Evolutionary conservation across 352 stramenopile genomes (phyloP).

Genomic region (Thalassiosira exigua): DNA sequence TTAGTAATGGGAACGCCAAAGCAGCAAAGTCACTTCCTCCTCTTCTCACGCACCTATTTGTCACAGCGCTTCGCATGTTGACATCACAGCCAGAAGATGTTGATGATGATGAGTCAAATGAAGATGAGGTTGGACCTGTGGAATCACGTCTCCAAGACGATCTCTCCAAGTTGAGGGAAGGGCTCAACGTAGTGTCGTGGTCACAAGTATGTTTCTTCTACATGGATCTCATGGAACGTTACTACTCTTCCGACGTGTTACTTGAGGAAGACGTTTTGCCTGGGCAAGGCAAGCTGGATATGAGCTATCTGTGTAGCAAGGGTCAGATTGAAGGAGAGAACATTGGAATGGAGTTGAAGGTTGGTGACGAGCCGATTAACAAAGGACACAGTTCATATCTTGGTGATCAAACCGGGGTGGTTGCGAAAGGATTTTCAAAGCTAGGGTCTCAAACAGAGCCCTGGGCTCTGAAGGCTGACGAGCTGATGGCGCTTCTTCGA

Average conservation of each 20-base stretch:
- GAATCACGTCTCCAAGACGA: conserved; percentile 54
- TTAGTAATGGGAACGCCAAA: conserved; percentile 74
- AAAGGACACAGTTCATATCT: conserved; percentile 64
- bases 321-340: conserved; percentile 29
- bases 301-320: conserved; percentile 51
- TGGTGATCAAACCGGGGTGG: conserved; percentile 40
- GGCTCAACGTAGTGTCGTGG: conserved; percentile 73
- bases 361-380: conserved; percentile 7
- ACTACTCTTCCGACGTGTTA: conserved; percentile 67
- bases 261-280: conserved; percentile 60
- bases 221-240: conserved; percentile 82
- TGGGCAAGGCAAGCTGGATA: conserved; percentile 45
- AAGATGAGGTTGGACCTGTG: conserved; percentile 27
- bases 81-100: conserved; percentile 21
- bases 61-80: conserved; percentile 68
- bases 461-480: conserved; percentile 80
- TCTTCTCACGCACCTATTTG: conserved; percentile 79
- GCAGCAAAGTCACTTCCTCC: conserved; percentile 69
- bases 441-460: conserved; percentile 65
- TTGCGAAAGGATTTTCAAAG: conserved; percentile 67
- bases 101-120: conserved; percentile 11
- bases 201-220: conserved; percentile 77
- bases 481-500: conserved; percentile 75
- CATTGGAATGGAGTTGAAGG: conserved; percentile 6
- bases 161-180: conserved; percentile 58